These are phyloP conservation scores for Ustilago xerochloae DNA, from an alignment of 1,284 basidiomycete species.

Conservation along the genomic window DNA sequence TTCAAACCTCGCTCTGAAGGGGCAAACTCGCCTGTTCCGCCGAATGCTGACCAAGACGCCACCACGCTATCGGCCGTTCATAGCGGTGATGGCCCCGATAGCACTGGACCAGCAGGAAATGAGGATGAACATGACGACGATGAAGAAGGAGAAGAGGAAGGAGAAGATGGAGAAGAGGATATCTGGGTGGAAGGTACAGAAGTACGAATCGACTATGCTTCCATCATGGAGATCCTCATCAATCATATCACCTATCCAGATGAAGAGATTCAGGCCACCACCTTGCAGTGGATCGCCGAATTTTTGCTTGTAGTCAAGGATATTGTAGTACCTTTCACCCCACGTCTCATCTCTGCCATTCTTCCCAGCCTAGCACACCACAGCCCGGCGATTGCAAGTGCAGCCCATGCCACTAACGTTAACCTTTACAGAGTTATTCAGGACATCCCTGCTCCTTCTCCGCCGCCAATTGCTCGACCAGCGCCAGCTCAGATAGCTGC, in stretches of 20 bases:
- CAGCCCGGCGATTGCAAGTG: slow-evolving; percentile 85
- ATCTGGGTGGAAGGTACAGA: slow-evolving; percentile 94
- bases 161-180: slow-evolving; percentile 68
- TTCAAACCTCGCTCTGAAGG: slow-evolving; percentile 14
- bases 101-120: background rate
- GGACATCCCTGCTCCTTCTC: slow-evolving; percentile 78
- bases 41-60: slow-evolving; percentile 7
- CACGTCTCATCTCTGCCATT: slow-evolving; percentile 88
- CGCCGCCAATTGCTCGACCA: slow-evolving; percentile 67
- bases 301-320: slow-evolving; percentile 88
- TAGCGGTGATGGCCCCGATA: too few species aligned
- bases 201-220: slow-evolving; percentile 87
- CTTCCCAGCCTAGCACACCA: slow-evolving; percentile 94
- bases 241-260: slow-evolving; percentile 82
- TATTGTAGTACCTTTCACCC: slow-evolving; percentile 93
- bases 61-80: background rate
- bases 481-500: slow-evolving; percentile 69
- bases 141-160: slow-evolving; percentile 58
- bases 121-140: slow-evolving; percentile 19
- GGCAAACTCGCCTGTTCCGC: slow-evolving; percentile 18
- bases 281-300: slow-evolving; percentile 88
- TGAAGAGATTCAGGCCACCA: slow-evolving; percentile 70
- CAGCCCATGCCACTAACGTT: slow-evolving; percentile 87
- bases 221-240: slow-evolving; percentile 94
- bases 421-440: slow-evolving; percentile 87